These are phyloP conservation scores for Graphium sp. DNA, from an alignment of 2,329 filamentous ascomycete species.

Conservation along the genomic window DNA sequence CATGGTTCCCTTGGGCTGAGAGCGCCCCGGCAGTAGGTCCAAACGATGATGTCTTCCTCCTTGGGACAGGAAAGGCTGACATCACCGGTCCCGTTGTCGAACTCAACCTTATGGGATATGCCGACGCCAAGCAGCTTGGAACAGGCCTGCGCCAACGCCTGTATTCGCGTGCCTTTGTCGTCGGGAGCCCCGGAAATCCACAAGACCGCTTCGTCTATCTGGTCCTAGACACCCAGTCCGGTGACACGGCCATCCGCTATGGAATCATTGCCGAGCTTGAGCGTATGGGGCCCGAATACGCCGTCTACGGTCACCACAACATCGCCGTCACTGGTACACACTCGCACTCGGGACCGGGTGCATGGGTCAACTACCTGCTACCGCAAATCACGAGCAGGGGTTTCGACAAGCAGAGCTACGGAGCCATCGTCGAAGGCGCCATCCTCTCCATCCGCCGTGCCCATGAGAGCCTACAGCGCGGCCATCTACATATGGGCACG, in stretches of 20 bases:
- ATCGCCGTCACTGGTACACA: conserved; percentile 85
- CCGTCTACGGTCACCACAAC: conserved; percentile 62
- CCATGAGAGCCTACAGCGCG: conserved; percentile 35
- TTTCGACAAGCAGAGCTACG: conserved; percentile 74
- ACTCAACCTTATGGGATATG: conserved; percentile 84
- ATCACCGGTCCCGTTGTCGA: conserved; percentile 68
- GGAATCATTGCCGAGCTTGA: conserved; percentile 68
- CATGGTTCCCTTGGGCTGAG: neutral
- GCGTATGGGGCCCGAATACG: conserved; percentile 53
- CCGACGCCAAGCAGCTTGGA: conserved; percentile 66
- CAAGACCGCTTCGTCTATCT: conserved; percentile 70
- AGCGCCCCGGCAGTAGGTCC: neutral
- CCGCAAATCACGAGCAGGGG: conserved; percentile 81
- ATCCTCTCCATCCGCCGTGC: conserved; percentile 68
- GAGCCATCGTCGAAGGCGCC: conserved; percentile 76
- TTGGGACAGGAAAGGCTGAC: conserved; percentile 40
- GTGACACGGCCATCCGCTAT: conserved; percentile 74
- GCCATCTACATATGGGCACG: conserved; percentile 48
- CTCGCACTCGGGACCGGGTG: conserved; percentile 79
- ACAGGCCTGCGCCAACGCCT: conserved; percentile 74
- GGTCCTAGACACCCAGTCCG: conserved; percentile 72
- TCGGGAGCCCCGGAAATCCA: conserved; percentile 50
- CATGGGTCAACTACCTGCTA: conserved; percentile 86
- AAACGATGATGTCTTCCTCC: conserved; percentile 18
- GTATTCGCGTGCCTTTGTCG: conserved; percentile 78